Evolutionary conservation across 1,284 basidiomycete species (phyloP).

Genomic region (Cerioporus squamosus): DNA sequence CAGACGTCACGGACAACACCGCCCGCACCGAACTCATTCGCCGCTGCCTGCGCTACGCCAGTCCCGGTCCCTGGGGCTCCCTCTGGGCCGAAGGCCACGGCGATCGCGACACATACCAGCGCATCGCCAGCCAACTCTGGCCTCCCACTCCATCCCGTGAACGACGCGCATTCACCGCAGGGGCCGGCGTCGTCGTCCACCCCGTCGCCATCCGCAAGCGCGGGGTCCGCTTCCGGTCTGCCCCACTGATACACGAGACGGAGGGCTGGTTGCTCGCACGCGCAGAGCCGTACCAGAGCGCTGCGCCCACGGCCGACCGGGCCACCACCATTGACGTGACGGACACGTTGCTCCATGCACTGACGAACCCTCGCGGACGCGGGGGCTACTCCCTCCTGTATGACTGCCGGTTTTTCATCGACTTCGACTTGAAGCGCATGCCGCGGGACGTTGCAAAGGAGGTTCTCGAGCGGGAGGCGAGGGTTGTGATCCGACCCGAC

Average conservation of each 20-base stretch:
- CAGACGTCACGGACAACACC: slow-evolving; percentile 38
- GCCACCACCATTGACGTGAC: slow-evolving; percentile 9
- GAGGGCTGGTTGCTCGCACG: slow-evolving; percentile 32
- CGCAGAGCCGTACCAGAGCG: slow-evolving; percentile 13
- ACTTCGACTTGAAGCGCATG: slow-evolving; percentile 46
- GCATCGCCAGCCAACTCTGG: slow-evolving; percentile 55
- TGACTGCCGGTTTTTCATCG: slow-evolving; percentile 62
- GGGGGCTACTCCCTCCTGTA: slow-evolving; percentile 43
- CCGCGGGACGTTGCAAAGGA: slow-evolving; percentile 32
- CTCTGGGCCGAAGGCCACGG: slow-evolving; percentile 60
- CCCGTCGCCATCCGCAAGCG: slow-evolving; percentile 43
- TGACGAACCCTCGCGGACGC: neutral
- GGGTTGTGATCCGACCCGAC: slow-evolving; percentile 41
- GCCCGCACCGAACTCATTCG: slow-evolving; percentile 54
- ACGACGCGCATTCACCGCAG: slow-evolving; percentile 45
- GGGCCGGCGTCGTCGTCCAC: slow-evolving; percentile 65
- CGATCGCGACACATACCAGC: slow-evolving; percentile 45
- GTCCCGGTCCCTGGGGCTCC: slow-evolving; percentile 76
- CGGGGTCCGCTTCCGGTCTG: slow-evolving; percentile 9
- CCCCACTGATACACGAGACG: neutral
- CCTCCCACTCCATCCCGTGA: neutral
- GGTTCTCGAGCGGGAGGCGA: slow-evolving; percentile 9
- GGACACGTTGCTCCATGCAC: slow-evolving; percentile 4
- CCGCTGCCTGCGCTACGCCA: slow-evolving; percentile 69
- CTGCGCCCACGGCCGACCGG: neutral